These are phyloP conservation scores for Gyromitra esculenta DNA, from an alignment of 2,329 filamentous ascomycete genomes.

Conservation along the genomic window DNA sequence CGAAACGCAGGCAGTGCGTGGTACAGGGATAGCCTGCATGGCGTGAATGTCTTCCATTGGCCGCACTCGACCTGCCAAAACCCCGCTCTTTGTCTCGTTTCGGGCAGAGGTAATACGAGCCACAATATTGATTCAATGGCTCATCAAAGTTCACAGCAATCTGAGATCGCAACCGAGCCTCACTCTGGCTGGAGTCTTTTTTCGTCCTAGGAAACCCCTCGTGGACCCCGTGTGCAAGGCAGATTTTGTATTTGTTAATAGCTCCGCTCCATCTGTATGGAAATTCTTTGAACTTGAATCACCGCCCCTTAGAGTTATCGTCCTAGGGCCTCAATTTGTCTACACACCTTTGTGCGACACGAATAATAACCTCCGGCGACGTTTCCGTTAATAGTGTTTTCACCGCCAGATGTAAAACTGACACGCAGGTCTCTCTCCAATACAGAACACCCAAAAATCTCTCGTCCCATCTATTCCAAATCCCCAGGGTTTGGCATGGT, in stretches of 20 bases:
- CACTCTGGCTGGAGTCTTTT: not conserved
- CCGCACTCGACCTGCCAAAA: not conserved
- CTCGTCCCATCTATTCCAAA: not conserved
- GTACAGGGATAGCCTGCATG: not conserved
- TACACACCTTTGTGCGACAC: not conserved
- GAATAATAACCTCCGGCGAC: not conserved
- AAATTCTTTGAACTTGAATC: not conserved
- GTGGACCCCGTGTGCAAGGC: conserved; percentile 5
- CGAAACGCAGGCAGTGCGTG: conserved; percentile 11
- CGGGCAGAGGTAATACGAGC: not conserved
- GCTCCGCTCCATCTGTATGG: not conserved
- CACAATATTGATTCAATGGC: not conserved
- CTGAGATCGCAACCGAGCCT: conserved; percentile 8
- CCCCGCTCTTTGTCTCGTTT: conserved; percentile 14
- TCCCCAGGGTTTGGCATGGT: not conserved
- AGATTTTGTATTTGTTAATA: conserved; percentile 12
- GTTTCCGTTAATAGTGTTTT: not conserved
- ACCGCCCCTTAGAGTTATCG: not conserved
- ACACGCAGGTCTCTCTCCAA: not conserved
- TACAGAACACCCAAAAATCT: not conserved
- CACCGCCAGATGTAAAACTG: not conserved
- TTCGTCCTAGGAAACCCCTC: not conserved
- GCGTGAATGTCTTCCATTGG: not conserved
- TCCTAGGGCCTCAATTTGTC: not conserved
- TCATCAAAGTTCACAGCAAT: conserved; percentile 7